phyloP scores from a whole-genome alignment of 2,329 filamentous ascomycete genomes.

The Pyrenophora graminea region DNA sequence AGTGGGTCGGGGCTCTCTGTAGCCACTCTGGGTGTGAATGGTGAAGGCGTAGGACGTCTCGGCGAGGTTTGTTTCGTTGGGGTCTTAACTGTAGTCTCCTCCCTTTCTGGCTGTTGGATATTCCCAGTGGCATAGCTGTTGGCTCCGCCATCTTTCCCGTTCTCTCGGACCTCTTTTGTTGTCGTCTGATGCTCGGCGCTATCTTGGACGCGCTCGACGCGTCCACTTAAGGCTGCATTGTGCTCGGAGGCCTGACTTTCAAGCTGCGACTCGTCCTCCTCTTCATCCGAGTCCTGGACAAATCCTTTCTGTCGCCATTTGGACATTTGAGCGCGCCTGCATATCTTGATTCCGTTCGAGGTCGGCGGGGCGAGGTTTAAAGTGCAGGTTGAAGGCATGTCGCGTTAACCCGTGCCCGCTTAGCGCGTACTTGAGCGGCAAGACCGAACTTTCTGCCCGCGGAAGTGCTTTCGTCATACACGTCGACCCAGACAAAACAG shows the following conservation, averaged over 20 bases:
- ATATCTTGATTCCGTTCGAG: slow-evolving; percentile 35
- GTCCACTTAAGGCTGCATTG: slow-evolving; percentile 16
- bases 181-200: neutral
- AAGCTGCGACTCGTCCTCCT: slow-evolving; percentile 45
- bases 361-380: slow-evolving; percentile 21
- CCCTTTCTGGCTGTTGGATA: neutral
- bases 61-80: slow-evolving; percentile 15
- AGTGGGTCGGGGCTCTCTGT: slow-evolving; percentile 42
- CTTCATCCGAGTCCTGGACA: slow-evolving; percentile 58
- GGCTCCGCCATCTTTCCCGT: neutral
- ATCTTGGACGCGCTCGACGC: slow-evolving; percentile 28
- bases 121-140: neutral
- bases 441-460: slow-evolving; percentile 24
- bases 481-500: neutral
- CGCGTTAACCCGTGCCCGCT: slow-evolving; percentile 30
- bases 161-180: neutral
- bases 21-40: slow-evolving; percentile 25
- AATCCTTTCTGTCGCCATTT: slow-evolving; percentile 55
- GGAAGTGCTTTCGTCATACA: slow-evolving; percentile 25
- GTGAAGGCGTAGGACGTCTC: slow-evolving; percentile 23
- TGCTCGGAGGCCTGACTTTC: slow-evolving; percentile 29
- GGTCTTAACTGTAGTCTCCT: slow-evolving; percentile 1
- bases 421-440: slow-evolving; percentile 25
- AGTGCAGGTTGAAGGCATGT: slow-evolving; percentile 16
- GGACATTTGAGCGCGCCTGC: slow-evolving; percentile 50